These are phyloP conservation scores for Umbelopsis sp. DNA, from an alignment of 192 early-diverging fungal species.

Conservation along the genomic window DNA sequence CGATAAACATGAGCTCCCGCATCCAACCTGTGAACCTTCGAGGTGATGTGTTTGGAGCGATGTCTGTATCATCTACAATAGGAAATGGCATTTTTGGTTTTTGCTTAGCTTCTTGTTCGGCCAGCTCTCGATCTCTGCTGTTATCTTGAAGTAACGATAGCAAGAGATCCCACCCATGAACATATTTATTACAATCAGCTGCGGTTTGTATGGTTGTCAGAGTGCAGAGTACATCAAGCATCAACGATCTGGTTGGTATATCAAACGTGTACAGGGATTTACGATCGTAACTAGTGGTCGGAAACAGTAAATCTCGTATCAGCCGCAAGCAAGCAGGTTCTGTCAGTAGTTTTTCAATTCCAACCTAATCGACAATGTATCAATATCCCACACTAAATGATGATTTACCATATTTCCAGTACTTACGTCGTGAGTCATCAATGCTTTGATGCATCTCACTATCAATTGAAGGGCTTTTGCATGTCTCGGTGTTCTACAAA, in stretches of 20 bases:
- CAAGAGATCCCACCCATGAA: neutral
- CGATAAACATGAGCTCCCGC: constrained; percentile 18
- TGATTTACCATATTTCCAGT: too few species aligned
- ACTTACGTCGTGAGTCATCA: constrained; percentile 25
- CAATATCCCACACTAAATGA: neutral
- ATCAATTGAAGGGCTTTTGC: constrained; percentile 14
- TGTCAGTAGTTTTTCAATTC: constrained; percentile 14
- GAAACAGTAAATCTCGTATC: constrained; percentile 16
- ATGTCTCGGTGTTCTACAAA: neutral
- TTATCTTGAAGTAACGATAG: neutral
- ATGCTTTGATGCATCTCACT: constrained; percentile 6
- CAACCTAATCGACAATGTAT: neutral
- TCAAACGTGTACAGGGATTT: constrained; percentile 14
- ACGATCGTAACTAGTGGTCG: neutral
- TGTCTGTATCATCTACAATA: neutral
- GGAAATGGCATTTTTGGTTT: constrained; percentile 25
- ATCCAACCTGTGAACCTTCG: constrained; percentile 19
- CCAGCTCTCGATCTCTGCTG: neutral
- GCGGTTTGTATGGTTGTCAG: constrained; percentile 14
- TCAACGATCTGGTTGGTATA: constrained; percentile 1
- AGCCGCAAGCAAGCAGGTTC: constrained; percentile 4
- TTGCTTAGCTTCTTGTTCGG: neutral
- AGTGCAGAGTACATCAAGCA: constrained; percentile 21
- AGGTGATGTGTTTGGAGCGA: neutral
- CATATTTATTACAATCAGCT: neutral